These are phyloP conservation scores for Fomes fomentarius DNA, from an alignment of 1,284 basidiomycete species.

Conservation along the genomic window DNA sequence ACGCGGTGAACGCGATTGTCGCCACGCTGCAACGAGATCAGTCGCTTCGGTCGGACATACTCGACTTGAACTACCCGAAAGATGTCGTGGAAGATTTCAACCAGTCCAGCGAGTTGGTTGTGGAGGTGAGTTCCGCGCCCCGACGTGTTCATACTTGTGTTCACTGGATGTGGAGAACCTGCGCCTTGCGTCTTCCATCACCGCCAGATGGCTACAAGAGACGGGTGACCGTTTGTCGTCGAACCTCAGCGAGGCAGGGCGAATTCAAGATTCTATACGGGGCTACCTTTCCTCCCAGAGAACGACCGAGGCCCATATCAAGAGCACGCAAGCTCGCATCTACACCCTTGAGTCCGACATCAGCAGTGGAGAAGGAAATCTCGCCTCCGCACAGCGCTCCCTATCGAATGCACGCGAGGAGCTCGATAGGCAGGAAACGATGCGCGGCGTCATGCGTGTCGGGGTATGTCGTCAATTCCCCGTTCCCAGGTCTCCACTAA, in stretches of 20 bases:
- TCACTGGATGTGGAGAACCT: conserved; percentile 1
- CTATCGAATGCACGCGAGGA: neutral
- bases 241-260: conserved; percentile 4
- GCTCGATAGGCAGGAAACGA: neutral
- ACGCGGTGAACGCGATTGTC: conserved; percentile 6
- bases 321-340: neutral
- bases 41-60: conserved; percentile 1
- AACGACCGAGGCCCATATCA: neutral
- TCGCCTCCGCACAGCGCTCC: neutral
- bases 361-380: neutral
- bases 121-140: neutral
- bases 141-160: neutral
- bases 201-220: neutral
- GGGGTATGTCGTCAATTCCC: neutral
- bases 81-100: conserved; percentile 1
- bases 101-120: neutral
- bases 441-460: neutral
- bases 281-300: neutral
- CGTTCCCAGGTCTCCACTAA: too few relatives aligned
- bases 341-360: neutral
- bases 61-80: conserved; percentile 8
- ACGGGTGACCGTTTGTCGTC: neutral
- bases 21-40: neutral
- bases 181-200: neutral
- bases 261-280: neutral